Evolutionary conservation across 257 asterid genomes (phyloP).

Genomic region (Cordia subcordata): DNA sequence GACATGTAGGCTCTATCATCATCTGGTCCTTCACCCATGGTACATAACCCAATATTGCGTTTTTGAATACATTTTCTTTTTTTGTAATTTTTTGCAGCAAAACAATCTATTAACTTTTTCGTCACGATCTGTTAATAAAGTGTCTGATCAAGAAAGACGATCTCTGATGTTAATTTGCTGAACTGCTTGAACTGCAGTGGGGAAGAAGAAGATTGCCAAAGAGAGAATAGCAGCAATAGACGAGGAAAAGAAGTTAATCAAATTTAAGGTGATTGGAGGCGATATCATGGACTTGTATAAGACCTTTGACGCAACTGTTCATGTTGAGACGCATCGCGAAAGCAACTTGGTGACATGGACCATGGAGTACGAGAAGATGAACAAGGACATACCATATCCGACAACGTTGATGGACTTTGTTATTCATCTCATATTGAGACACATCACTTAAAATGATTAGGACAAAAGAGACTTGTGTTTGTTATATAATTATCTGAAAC

Average conservation of each 20-base stretch:
- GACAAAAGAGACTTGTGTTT: no score
- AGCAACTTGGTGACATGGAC: constrained; percentile 3
- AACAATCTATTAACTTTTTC: no score
- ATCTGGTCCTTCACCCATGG: constrained; percentile 5
- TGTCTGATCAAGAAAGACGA: no score
- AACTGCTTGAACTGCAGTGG: background rate
- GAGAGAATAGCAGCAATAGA: background rate
- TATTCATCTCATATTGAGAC: background rate
- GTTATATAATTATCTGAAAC: no score
- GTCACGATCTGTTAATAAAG: no score
- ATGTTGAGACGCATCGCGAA: background rate
- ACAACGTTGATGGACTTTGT: background rate
- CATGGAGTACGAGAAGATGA: background rate
- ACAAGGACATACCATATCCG: background rate
- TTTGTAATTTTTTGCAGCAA: no score
- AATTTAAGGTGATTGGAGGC: background rate
- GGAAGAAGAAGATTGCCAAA: background rate
- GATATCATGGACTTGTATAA: background rate
- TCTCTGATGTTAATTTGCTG: background rate
- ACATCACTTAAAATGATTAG: background rate
- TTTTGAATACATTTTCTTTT: no score
- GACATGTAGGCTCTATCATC: constrained; percentile 4
- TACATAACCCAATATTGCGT: background rate
- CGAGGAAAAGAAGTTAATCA: background rate
- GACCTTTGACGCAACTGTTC: background rate